Conservation (phyloP, 179 eudicot species). For the Sideroxylon spinosum region DNA sequence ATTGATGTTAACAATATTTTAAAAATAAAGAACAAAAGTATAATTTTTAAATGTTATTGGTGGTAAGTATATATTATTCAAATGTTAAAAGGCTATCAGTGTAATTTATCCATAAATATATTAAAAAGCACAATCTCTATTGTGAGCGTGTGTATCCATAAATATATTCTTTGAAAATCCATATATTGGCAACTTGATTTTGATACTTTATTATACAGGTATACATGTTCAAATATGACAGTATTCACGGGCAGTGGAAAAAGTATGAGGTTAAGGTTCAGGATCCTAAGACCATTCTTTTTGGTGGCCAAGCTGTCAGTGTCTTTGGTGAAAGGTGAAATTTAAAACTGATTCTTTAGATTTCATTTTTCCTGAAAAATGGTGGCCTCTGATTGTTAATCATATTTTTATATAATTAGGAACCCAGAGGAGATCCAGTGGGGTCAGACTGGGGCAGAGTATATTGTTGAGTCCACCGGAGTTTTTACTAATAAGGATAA, state of each 20-base stretch:
- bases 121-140: no score
- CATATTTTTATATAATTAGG: conserved; percentile 18
- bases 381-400: not conserved
- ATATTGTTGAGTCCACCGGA: conserved; percentile 57
- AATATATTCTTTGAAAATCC: not conserved
- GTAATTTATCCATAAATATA: no score
- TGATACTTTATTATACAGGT: conserved; percentile 29
- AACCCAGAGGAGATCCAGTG: conserved; percentile 73
- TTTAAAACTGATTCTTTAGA: not conserved
- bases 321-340: conserved; percentile 42
- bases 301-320: conserved; percentile 50
- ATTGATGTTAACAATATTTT: no score
- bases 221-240: conserved; percentile 72
- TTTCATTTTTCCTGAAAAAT: not conserved
- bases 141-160: no score
- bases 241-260: conserved; percentile 60
- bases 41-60: no score
- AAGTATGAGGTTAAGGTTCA: conserved; percentile 46
- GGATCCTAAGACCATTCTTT: conserved; percentile 59
- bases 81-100: no score
- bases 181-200: conserved; percentile 9
- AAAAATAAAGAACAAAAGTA: no score
- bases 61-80: no score
- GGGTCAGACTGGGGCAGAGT: conserved; percentile 61
- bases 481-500: conserved; percentile 63